Evolutionary conservation across 805 yeast species (phyloP).

Genomic region (Blastobotrys chiropterorum): DNA sequence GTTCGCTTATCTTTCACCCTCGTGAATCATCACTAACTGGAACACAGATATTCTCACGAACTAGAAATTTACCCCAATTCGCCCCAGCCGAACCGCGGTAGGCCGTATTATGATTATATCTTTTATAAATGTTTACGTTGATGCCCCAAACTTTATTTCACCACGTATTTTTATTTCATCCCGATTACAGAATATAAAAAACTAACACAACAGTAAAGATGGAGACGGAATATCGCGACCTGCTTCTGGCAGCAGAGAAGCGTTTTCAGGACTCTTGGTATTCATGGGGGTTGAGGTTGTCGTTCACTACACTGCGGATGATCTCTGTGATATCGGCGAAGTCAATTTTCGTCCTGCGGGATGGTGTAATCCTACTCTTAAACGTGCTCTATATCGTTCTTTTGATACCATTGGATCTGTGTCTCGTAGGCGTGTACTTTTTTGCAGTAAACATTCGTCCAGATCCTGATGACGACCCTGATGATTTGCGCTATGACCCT

Average conservation of each 20-base stretch:
- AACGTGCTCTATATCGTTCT: conserved; percentile 8
- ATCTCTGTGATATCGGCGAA: conserved; percentile 8
- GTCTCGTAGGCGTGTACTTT: conserved; percentile 9
- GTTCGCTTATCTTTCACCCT: not conserved
- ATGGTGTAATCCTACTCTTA: conserved; percentile 6
- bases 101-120: not conserved
- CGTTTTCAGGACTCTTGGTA: conserved; percentile 14
- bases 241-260: conserved; percentile 14
- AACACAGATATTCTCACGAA: not conserved
- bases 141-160: not conserved
- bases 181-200: no score
- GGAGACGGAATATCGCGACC: conserved; percentile 15
- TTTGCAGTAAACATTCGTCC: conserved; percentile 1
- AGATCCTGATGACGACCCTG: conserved; percentile 2
- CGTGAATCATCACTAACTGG: not conserved
- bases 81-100: not conserved
- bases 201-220: no score
- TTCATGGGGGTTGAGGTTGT: not conserved
- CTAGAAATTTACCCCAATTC: not conserved
- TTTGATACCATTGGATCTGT: conserved; percentile 16
- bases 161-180: not conserved
- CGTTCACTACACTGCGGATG: conserved; percentile 1
- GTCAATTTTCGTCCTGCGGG: conserved; percentile 14
- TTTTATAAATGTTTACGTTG: not conserved
- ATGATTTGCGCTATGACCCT: not conserved